Conservation (phyloP, 73 alveolate species). For the Paramecium tetraurelia region DNA sequence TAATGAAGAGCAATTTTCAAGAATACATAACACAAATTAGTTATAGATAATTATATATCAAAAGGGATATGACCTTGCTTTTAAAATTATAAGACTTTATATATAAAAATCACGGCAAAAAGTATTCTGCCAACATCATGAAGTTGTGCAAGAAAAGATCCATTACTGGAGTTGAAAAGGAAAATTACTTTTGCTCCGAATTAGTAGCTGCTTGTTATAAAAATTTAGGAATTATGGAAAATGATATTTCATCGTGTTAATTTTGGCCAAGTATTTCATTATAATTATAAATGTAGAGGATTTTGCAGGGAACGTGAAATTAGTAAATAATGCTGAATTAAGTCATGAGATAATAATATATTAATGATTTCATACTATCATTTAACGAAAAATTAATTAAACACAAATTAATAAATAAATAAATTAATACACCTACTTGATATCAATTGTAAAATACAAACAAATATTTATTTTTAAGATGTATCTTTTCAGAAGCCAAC, state of each 20-base stretch:
- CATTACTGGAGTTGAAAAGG: conserved; percentile 36
- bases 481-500: too few species aligned
- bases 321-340: not conserved
- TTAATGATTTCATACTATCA: not conserved
- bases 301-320: not conserved
- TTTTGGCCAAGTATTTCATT: conserved; percentile 65
- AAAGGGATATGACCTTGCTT: conserved; percentile 15
- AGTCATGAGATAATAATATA: conserved; percentile 37
- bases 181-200: conserved; percentile 60
- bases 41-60: conserved; percentile 28
- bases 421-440: too few species aligned
- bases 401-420: too few species aligned
- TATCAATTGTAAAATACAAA: too few species aligned
- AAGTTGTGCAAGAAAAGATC: not conserved
- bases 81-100: conserved; percentile 31
- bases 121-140: not conserved
- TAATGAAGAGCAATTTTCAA: not conserved
- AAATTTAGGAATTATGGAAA: conserved; percentile 51
- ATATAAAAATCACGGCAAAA: conserved; percentile 31
- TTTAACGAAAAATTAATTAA: too few species aligned
- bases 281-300: not conserved
- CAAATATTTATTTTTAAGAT: too few species aligned
- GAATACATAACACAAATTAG: not conserved
- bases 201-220: conserved; percentile 61
- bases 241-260: conserved; percentile 50